Percentiles rank a stretch among this genome's conserved stretches.
Conservation (phyloP, 768 basidiomycete genomes). For the Termitomyces sp. region DNA sequence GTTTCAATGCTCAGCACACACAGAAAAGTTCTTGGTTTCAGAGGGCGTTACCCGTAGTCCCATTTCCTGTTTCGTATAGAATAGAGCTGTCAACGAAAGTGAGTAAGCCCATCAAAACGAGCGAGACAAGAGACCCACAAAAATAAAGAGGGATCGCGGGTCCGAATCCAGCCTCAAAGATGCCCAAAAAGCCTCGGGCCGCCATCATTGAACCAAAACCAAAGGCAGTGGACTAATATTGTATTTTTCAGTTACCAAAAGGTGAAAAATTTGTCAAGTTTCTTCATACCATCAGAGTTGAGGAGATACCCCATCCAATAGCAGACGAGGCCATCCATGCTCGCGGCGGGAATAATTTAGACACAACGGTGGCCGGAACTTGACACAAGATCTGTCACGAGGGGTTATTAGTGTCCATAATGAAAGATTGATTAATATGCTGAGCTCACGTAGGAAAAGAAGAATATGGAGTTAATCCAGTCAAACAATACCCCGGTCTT, state of each 20-base stretch:
- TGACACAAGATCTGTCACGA: constrained; percentile 57
- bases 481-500: constrained; percentile 66
- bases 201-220: constrained; percentile 55
- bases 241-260: not conserved
- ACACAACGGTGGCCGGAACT: constrained; percentile 58
- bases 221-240: constrained; percentile 58
- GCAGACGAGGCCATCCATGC: constrained; percentile 62
- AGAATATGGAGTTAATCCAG: constrained; percentile 75
- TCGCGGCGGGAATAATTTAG: constrained; percentile 66
- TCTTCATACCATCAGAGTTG: constrained; percentile 57
- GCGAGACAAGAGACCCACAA: constrained; percentile 37
- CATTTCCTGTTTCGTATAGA: constrained; percentile 71
- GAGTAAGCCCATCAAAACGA: not conserved
- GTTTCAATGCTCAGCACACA: not conserved
- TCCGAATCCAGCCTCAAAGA: constrained; percentile 76
- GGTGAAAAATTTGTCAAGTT: not conserved
- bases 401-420: not conserved
- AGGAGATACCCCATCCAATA: constrained; percentile 72
- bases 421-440: not conserved
- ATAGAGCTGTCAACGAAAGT: constrained; percentile 45
- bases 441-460: constrained; percentile 64
- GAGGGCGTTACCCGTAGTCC: constrained; percentile 49
- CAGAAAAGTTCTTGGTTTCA: not conserved
- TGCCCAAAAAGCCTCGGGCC: constrained; percentile 57
- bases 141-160: constrained; percentile 77